Evolutionary conservation across 139 green algal species (phyloP), one percentile per base, ranked within the genome.

Genomic region (Coccomyxa sp.): DNA sequence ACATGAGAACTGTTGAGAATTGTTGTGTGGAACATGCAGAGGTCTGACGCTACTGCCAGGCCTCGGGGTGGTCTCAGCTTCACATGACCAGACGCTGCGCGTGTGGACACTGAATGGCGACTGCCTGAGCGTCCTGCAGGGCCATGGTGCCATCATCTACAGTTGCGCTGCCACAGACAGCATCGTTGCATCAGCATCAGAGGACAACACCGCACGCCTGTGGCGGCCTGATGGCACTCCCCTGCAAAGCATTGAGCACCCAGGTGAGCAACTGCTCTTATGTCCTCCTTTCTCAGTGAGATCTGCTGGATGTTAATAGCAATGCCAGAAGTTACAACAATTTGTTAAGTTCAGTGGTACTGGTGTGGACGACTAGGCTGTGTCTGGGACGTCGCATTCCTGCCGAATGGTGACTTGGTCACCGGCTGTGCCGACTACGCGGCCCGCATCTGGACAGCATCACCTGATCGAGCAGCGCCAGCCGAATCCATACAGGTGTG

Each of bases 141-240:
- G 96, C 1, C 96, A 99, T 92, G 93, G 88, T 18, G 93, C 93
- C 32, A 88, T 99, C 38, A 89, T 99, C 9, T 99, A 98, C 88
- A 83, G 60, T 28, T 71, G 63, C 63, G 60, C 80, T 58, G 51
- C 71, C 21, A 18, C 71, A 18, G 31, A 84, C n/a, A 76, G 79
- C 18, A 66, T 94, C 25, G 79, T 95, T 66, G 91, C 89, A 11
- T 94, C 93, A 60, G 96, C 91, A 86, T 93, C 86, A 63, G 96
- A 99, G 89, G 96, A 99, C 91, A 94, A 94, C 87, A 98, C 92
- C 0, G 88, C 88, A 11, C 82, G 90, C 21, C 17, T 99, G 0
- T 98, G 93, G 95, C 67, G 81, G 10, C 81, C 89, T 16, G 89
- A 90, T 82, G 96, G 95, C 17, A 77, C 85, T 57, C 96, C 92